Percentiles rank a stretch among this genome's conserved stretches.
phyloP scores from a whole-genome alignment of 257 asterid genomes.

The Primulina tabacum region DNA sequence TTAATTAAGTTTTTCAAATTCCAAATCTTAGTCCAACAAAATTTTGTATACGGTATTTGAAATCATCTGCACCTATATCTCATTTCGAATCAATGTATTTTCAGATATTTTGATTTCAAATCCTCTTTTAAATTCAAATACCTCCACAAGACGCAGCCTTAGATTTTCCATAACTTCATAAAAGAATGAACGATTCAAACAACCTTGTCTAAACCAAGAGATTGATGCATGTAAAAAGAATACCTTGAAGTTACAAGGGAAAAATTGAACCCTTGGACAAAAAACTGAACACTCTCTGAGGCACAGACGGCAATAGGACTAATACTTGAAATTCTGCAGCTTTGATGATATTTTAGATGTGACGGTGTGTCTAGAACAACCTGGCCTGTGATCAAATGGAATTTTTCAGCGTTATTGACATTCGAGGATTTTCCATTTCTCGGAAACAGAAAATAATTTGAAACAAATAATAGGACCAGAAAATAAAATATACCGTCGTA shows the following conservation, averaged over 20 bases:
- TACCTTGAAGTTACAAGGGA: conserved; percentile 74
- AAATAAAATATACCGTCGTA: conserved; percentile 55
- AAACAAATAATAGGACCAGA: conserved; percentile 18
- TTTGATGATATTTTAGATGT: conserved; percentile 36
- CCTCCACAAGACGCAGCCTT: not conserved
- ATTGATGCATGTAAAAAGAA: conserved; percentile 17
- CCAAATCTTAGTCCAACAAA: not conserved
- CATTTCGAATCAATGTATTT: too few relatives aligned
- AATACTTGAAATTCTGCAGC: conserved; percentile 64
- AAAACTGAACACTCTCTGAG: conserved; percentile 64
- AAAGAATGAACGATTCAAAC: conserved; percentile 13
- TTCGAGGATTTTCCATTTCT: conserved; percentile 10
- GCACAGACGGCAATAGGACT: conserved; percentile 80
- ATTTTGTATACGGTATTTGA: too few relatives aligned
- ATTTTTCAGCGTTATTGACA: conserved; percentile 22
- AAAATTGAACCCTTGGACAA: conserved; percentile 68
- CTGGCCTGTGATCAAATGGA: conserved; percentile 53
- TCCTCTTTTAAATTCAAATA: not conserved
- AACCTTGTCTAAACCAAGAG: conserved; percentile 19
- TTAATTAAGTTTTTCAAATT: not conserved
- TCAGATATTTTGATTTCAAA: not conserved
- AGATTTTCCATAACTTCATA: not conserved
- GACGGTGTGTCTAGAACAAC: conserved; percentile 66
- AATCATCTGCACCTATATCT: not conserved
- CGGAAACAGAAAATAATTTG: conserved; percentile 2